These are phyloP conservation scores for Friedmanniomyces simplex DNA, from an alignment of 495 filamentous ascomycete genomes.

Conservation along the genomic window DNA sequence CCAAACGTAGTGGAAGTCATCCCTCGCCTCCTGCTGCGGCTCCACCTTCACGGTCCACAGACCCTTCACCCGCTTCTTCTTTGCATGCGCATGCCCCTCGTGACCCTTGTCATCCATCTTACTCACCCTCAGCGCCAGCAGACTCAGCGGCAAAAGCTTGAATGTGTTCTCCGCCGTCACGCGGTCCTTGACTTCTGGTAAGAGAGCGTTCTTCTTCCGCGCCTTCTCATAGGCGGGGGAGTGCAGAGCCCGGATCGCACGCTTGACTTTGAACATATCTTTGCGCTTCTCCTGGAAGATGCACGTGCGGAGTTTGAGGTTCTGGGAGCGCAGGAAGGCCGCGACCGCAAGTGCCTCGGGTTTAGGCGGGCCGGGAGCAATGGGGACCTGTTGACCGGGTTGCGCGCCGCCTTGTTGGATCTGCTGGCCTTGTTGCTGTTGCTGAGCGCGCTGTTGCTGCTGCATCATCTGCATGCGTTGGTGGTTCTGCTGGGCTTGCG, in stretches of 20 bases:
- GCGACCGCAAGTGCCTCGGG: slow-evolving; percentile 84
- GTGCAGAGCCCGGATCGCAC: slow-evolving; percentile 84
- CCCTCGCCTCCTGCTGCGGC: slow-evolving; percentile 84
- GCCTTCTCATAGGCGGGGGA: slow-evolving; percentile 82
- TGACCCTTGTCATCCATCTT: slow-evolving; percentile 56
- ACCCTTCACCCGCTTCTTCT: slow-evolving; percentile 81
- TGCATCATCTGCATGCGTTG: slow-evolving; percentile 36
- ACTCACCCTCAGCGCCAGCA: slow-evolving; percentile 80
- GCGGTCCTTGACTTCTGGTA: slow-evolving; percentile 73
- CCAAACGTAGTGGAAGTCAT: slow-evolving; percentile 94
- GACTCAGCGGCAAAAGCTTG: slow-evolving; percentile 90
- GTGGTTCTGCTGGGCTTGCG: slow-evolving; percentile 42
- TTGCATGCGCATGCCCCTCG: slow-evolving; percentile 63
- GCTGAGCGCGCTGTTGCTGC: slow-evolving; percentile 42
- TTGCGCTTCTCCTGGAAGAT: slow-evolving; percentile 94
- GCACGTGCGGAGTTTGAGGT: slow-evolving; percentile 81
- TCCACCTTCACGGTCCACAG: slow-evolving; percentile 95
- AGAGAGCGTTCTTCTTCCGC: slow-evolving; percentile 74
- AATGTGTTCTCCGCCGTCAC: slow-evolving; percentile 83
- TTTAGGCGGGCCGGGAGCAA: slow-evolving; percentile 65
- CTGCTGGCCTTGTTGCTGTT: slow-evolving; percentile 27
- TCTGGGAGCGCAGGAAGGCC: slow-evolving; percentile 73
- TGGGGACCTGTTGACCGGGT: slow-evolving; percentile 45
- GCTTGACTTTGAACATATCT: slow-evolving; percentile 98
- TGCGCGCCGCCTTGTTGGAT: slow-evolving; percentile 28